Conservation (phyloP, 306 rosid genomes). For the Trifolium repens region DNA sequence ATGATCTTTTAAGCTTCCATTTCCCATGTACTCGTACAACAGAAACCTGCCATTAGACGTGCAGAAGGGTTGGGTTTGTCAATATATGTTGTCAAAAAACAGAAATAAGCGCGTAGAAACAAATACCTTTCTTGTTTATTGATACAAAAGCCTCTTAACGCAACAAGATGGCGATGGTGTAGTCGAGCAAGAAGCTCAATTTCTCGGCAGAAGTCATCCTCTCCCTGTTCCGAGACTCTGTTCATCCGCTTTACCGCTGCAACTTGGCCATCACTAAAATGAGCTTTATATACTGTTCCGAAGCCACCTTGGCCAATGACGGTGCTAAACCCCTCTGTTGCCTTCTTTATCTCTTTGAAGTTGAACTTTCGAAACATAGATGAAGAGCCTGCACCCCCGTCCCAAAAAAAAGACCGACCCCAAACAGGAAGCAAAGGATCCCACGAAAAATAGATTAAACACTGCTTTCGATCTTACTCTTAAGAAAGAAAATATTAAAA, state of each 20-base stretch:
- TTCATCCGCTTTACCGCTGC: conserved; percentile 88
- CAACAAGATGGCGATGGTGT: conserved; percentile 96
- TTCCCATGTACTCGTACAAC: conserved; percentile 92
- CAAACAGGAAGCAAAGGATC: conserved; percentile 33
- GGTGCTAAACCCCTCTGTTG: conserved; percentile 74
- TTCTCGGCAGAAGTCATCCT: conserved; percentile 89
- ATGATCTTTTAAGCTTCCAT: conserved; percentile 98
- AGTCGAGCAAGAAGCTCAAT: conserved; percentile 90
- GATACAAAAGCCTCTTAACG: conserved; percentile 84
- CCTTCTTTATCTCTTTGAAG: conserved; percentile 94
- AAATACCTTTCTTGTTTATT: conserved; percentile 80
- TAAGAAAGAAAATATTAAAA: conserved; percentile 26
- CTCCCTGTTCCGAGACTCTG: conserved; percentile 85
- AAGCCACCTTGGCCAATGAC: conserved; percentile 93
- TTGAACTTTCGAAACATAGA: conserved; percentile 76
- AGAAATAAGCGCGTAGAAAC: conserved; percentile 33
- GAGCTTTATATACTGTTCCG: conserved; percentile 92
- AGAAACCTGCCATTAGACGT: conserved; percentile 77
- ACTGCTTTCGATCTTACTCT: conserved; percentile 29
- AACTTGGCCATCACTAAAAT: conserved; percentile 73
- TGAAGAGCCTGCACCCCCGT: conserved; percentile 67
- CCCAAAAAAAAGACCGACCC: background rate
- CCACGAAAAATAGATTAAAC: conserved; percentile 7
- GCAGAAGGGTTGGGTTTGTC: conserved; percentile 40
- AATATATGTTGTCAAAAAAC: conserved; percentile 39